Evolutionary conservation across 257 asterid genomes (phyloP).

Genomic region (Anisodus tanguticus): DNA sequence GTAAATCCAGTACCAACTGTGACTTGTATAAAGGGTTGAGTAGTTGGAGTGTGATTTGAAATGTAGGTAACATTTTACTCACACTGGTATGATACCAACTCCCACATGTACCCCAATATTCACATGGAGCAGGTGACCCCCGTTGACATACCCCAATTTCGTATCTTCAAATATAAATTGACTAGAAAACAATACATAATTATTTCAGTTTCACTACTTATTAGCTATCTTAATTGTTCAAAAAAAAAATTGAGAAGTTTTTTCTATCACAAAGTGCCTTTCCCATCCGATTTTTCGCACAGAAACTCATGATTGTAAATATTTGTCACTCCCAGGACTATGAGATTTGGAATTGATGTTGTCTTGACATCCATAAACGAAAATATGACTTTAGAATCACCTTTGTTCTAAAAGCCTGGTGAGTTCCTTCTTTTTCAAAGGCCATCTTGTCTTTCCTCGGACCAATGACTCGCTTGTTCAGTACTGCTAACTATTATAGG

Average conservation of each 20-base stretch:
- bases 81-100: not conserved
- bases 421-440: not conserved
- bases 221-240: not conserved
- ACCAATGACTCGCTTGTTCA: not conserved
- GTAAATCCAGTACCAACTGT: conserved; percentile 14
- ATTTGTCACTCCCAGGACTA: not conserved
- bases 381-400: not conserved
- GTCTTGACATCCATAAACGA: not conserved
- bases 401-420: not conserved
- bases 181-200: not conserved
- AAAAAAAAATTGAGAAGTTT: not conserved
- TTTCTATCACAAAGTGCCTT: not conserved
- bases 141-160: not conserved
- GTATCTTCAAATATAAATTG: not conserved
- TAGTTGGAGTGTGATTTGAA: conserved; percentile 31
- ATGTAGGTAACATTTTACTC: conserved; percentile 34
- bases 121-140: conserved; percentile 23
- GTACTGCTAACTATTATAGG: not conserved
- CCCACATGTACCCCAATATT: not conserved
- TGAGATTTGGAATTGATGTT: not conserved
- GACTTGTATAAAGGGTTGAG: conserved; percentile 22
- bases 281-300: not conserved
- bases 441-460: not conserved
- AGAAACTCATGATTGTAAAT: not conserved
- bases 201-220: not conserved